Evolutionary conservation across 441 rosid genomes (phyloP), one percentile per base, ranked within the genome.

Genomic region (Adansonia rubrostipa): DNA sequence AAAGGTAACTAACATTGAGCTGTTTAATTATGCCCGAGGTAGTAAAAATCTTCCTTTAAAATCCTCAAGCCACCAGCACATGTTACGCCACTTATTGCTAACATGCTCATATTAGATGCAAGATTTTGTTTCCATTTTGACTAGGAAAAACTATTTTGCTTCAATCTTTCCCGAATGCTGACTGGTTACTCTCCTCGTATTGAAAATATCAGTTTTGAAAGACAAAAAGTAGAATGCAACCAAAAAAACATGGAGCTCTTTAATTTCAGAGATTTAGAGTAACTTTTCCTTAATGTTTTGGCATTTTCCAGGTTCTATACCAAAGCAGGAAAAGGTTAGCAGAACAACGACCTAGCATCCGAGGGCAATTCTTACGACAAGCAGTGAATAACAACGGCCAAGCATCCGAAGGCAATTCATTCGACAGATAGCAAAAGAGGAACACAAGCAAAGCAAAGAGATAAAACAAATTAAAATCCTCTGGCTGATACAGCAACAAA

Each of bases 311-410:
- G 90, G 92, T 87, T 76, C 88, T 84, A 56, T 89, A 85, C 77
- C 92, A 89, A 51, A 87, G 88, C 81, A 81, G 89, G 78, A 86
- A 85, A 83, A 80, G 62, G 68, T 78, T 87, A 74, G 89, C 90
- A 0, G 88, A 87, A 77, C 86, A 84, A 70, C 76, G 88, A 28
- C 89, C 85, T 0, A 84, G 86, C 4, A 69, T 86, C 14, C 80
- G 80, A 19, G 90, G 90, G 65, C 90, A 89, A 76, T 88, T 88
- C 54, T 84, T 84, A 64, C 70, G 86, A 50, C 87, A 81, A 50
- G 40, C 79, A 22, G 70, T 73, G 13, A 84, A 77, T 1, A 79
- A 80, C 82, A 82, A 62, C 69, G 89, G 40, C 86, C 84, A 0
- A 80, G 85, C 8, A 60, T 85, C 24, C 76, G 83, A 22, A 86